Percentiles rank a stretch among this genome's conserved stretches.
phyloP scores from a whole-genome alignment of 2,329 filamentous ascomycete genomes.

The Beauveria brongniartii region DNA sequence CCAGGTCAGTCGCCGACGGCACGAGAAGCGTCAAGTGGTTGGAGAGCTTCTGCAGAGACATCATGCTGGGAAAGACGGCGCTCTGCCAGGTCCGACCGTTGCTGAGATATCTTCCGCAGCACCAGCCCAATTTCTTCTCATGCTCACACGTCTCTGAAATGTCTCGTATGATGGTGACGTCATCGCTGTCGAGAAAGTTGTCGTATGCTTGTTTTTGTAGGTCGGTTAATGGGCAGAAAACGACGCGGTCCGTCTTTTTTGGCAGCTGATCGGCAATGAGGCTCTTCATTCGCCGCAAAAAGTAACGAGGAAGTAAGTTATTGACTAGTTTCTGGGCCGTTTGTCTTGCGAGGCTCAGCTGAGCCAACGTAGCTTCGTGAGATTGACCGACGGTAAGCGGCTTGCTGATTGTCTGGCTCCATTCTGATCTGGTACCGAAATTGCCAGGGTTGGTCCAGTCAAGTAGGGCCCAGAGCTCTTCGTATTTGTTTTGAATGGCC shows the following conservation, averaged over 20 bases:
- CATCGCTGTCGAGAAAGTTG: slow-evolving; percentile 62
- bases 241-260: slow-evolving; percentile 87
- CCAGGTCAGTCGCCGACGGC: slow-evolving; percentile 53
- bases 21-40: slow-evolving; percentile 90
- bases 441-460: slow-evolving; percentile 92
- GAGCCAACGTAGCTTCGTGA: slow-evolving; percentile 77
- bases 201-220: slow-evolving; percentile 77
- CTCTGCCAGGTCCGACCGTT: slow-evolving; percentile 62
- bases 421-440: slow-evolving; percentile 57
- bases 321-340: slow-evolving; percentile 79
- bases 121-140: slow-evolving; percentile 64
- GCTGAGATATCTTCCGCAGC: slow-evolving; percentile 56
- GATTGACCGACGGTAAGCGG: slow-evolving; percentile 84
- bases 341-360: slow-evolving; percentile 71
- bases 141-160: slow-evolving; percentile 62
- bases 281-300: slow-evolving; percentile 85
- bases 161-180: slow-evolving; percentile 59
- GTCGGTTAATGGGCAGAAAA: slow-evolving; percentile 86
- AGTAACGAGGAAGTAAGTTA: slow-evolving; percentile 82
- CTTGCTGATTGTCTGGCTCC: slow-evolving; percentile 68
- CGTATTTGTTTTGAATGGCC: slow-evolving; percentile 95
- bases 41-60: slow-evolving; percentile 74
- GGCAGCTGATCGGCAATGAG: slow-evolving; percentile 88
- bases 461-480: slow-evolving; percentile 90
- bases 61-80: slow-evolving; percentile 78